Base-by-base conservation (phyloP, 75 land plant genomes). In the Picea glauca region DNA sequence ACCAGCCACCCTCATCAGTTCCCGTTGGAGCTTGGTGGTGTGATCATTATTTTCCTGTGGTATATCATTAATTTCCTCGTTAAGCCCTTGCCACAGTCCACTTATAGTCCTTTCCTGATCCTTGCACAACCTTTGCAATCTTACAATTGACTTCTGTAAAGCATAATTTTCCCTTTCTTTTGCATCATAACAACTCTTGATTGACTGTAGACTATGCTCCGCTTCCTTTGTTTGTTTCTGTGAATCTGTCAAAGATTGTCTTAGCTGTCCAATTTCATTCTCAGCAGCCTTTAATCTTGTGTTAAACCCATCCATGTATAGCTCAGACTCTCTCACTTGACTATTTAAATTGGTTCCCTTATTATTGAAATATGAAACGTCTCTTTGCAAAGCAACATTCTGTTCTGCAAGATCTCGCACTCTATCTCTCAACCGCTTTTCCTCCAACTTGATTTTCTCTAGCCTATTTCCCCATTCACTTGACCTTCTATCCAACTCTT, bases 41-140 rank as follows among this genome's bases (percentile, higher is more conserved):
- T 74, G 80, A 74, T 90, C 88, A 61, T 30, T 59, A 3, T 64
- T 80, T 26, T 84, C 80, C 17, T 50, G 26, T 56, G 78, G 9
- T 54, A 61, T 58, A 14, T 74, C 79, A 15, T 75, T 77, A 50
- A 85, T 62, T 60, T 82, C 84, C 35, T 83, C 84, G 62, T 74
- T 78, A 21, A 88, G 81, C 18, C 82, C 87, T 33, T 88, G 82
- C 35, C 90, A 63, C 58, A 96, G 86, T 13, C 91, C 95, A 58
- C 60, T 77, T 57, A 96, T 94, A 65, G 95, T 94, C 75, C 91
- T 96, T 65, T 96, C 98, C 77, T 96, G 98, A 64, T 96, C 98
- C 72, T 72, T 84, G 83, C 94, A 91, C 3, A 90, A 82, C 80
- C 87, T 86, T 63, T 89, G 90, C 63, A 94, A 81, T 65, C 90